Evolutionary conservation across 352 stramenopile species (phyloP).

Genomic region (Phytophthora niederhauseri): DNA sequence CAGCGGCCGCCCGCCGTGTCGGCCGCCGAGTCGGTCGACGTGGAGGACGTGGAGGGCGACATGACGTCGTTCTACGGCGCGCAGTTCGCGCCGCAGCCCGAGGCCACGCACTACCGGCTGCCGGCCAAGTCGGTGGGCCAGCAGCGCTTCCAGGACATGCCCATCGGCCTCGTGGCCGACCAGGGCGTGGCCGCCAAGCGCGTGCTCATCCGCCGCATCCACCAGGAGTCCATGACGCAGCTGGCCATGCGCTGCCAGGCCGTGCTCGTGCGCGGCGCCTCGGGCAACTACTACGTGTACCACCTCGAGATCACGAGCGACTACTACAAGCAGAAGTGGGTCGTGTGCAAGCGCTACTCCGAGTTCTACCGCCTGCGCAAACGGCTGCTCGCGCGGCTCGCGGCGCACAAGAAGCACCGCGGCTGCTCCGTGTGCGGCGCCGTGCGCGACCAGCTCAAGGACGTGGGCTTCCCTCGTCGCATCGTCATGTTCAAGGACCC

Average conservation of each 20-base stretch:
- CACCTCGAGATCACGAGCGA: slow-evolving; percentile 89
- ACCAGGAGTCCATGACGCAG: slow-evolving; percentile 83
- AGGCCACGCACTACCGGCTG: slow-evolving; percentile 29
- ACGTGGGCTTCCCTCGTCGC: slow-evolving; percentile 74
- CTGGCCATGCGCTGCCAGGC: slow-evolving; percentile 71
- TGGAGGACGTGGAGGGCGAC: slow-evolving; percentile 42
- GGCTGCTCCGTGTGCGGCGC: slow-evolving; percentile 57
- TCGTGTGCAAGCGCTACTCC: slow-evolving; percentile 89
- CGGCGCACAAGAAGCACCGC: slow-evolving; percentile 60
- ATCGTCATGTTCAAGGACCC: slow-evolving; percentile 82
- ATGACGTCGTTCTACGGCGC: slow-evolving; percentile 50
- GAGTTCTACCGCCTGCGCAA: slow-evolving; percentile 88
- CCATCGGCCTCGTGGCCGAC: slow-evolving; percentile 59
- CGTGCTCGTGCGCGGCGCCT: slow-evolving; percentile 76
- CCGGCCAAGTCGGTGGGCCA: slow-evolving; percentile 28
- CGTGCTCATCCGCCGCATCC: slow-evolving; percentile 70
- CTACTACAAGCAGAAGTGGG: slow-evolving; percentile 91
- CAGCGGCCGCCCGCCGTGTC: slow-evolving; percentile 45
- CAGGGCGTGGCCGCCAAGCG: slow-evolving; percentile 66
- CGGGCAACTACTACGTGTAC: slow-evolving; percentile 85
- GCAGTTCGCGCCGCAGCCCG: slow-evolving; percentile 30
- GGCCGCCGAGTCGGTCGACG: slow-evolving; percentile 45
- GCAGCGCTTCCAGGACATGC: slow-evolving; percentile 60
- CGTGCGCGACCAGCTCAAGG: slow-evolving; percentile 66
- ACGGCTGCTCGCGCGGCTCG: slow-evolving; percentile 60